phyloP scores from a whole-genome alignment of 176 grass and related monocot species.

The Aegilops tauschii region DNA sequence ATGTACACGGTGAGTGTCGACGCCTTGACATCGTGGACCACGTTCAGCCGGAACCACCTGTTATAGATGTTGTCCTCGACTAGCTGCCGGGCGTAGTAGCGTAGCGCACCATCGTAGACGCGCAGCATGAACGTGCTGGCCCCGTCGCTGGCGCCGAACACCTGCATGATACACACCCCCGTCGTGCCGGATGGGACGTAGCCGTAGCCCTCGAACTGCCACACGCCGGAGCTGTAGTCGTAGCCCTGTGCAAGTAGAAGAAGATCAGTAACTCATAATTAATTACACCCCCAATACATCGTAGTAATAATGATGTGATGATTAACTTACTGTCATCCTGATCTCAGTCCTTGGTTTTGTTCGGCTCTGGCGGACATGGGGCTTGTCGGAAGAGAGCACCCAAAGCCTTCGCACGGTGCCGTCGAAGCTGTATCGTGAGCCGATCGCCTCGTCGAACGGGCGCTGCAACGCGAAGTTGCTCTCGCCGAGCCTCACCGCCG shows the following conservation, averaged over 20 bases:
- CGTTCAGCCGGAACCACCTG: slow-evolving; percentile 58
- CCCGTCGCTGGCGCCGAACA: neutral
- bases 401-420: slow-evolving; percentile 29
- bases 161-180: slow-evolving; percentile 47
- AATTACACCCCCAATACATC: too few species aligned
- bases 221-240: slow-evolving; percentile 8
- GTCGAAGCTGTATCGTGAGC: slow-evolving; percentile 16
- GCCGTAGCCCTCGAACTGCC: slow-evolving; percentile 53
- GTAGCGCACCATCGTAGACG: slow-evolving; percentile 23
- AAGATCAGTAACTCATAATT: too few species aligned
- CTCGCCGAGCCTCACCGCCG: slow-evolving; percentile 26
- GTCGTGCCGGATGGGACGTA: slow-evolving; percentile 38
- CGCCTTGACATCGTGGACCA: slow-evolving; percentile 37
- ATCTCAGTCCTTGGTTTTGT: slow-evolving; percentile 54
- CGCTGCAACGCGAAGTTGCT: slow-evolving; percentile 27
- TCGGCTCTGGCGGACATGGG: neutral
- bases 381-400: slow-evolving; percentile 43
- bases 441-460: slow-evolving; percentile 22
- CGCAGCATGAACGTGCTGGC: slow-evolving; percentile 43
- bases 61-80: slow-evolving; percentile 41
- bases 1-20: slow-evolving; percentile 21
- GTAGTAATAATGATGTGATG: too few species aligned
- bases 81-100: slow-evolving; percentile 14
- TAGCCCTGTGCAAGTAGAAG: too few species aligned
- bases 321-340: slow-evolving; percentile 21